Evolutionary conservation across 768 basidiomycete species (phyloP), one percentile per base, ranked within the genome.

Genomic region (Neoboletus magnificus): DNA sequence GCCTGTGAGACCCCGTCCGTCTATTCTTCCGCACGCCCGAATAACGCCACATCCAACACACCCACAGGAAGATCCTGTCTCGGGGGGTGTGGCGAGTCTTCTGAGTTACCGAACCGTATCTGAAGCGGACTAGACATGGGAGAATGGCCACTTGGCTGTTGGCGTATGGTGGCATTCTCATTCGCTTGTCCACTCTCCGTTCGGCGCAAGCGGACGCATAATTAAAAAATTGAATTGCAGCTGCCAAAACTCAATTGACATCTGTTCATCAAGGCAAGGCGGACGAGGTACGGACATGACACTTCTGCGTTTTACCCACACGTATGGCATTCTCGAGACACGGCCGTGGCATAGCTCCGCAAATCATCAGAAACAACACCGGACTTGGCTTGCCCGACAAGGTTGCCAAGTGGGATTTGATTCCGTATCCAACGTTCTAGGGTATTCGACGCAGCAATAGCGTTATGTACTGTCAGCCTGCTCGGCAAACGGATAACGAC

Each of bases 191-290:
- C 16, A 25, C 9, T 5, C 11, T 18, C 37, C 37, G 20, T 39
- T 22, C 36, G 18, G 30, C 25, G 27, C 39, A 32, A 43, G 39
- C 47, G 49, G 10, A 58, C 50, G 30, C 60, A 51, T 54, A 56
- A 18, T 32, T 30, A 27, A n/a, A n/a, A n/a, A 59, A 52, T 46
- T 57, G 53, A 67, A 64, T 64, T 59, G 57, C 44, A 49, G 41
- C 35, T 52, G 50, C 57, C 52, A 48, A 57, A 65, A 64, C 65
- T 55, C 57, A 40, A 63, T 56, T 47, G 56, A 32, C 18, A 47
- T 36, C 16, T 22, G n/a, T 36, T 25, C 55, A 42, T 47, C 23
- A 22, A 25, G 7, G 18, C 53, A 47, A 27, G 48, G 27, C 25
- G 25, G 29, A 22, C 25, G 15, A n/a, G 40, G 23, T 6, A 40